Conservation (phyloP, 2,329 filamentous ascomycete genomes). For the Fusarium paranaense region DNA sequence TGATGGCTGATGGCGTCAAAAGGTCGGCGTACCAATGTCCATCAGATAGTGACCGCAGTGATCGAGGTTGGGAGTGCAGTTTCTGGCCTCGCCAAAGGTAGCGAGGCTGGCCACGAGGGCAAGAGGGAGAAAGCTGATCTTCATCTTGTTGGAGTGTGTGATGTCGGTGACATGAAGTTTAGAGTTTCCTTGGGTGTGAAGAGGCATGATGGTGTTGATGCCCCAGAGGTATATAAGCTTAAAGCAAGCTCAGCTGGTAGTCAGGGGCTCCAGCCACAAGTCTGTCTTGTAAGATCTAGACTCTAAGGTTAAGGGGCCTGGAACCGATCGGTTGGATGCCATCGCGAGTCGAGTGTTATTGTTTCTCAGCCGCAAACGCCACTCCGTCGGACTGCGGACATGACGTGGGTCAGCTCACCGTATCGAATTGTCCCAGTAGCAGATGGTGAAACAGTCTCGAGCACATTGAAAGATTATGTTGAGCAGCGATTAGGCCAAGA, state of each 20-base stretch:
- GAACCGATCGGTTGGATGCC: background rate
- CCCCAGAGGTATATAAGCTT: conserved; percentile 4
- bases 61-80: conserved; percentile 18
- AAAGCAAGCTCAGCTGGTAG: background rate
- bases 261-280: background rate
- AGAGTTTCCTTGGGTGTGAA: background rate
- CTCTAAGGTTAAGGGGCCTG: background rate
- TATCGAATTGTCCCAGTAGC: background rate
- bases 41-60: conserved; percentile 15
- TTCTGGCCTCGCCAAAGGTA: conserved; percentile 16
- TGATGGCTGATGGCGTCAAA: no score
- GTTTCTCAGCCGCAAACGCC: conserved; percentile 2
- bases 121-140: conserved; percentile 11
- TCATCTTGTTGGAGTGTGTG: conserved; percentile 4
- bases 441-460: background rate
- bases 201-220: background rate
- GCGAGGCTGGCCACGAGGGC: conserved; percentile 17
- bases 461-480: background rate
- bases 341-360: background rate
- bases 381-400: background rate
- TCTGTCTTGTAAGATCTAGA: conserved; percentile 3
- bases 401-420: background rate
- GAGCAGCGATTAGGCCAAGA: background rate
- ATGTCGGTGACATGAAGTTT: background rate
- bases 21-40: conserved; percentile 5